phyloP scores from a whole-genome alignment of 2,329 filamentous ascomycete species.

The Nigrospora osmanthi region DNA sequence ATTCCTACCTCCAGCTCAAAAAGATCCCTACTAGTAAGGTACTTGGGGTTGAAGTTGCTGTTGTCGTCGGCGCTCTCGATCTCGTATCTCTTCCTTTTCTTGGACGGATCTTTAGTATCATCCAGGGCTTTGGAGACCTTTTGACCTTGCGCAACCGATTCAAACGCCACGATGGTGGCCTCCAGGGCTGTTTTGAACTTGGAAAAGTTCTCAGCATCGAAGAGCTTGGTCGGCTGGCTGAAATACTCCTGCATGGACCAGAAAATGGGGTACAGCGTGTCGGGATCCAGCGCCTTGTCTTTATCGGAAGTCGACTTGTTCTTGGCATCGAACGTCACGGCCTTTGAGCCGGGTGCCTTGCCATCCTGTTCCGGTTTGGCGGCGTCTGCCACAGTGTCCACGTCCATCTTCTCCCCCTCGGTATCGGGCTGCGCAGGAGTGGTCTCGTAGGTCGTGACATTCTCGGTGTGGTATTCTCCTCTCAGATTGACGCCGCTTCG shows the following conservation, averaged over 20 bases:
- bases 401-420: conserved; percentile 52
- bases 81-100: conserved; percentile 63
- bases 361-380: conserved; percentile 21
- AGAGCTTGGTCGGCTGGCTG: conserved; percentile 79
- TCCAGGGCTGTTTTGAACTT: conserved; percentile 76
- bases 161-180: conserved; percentile 51
- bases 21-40: conserved; percentile 91
- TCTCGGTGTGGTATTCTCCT: conserved; percentile 93
- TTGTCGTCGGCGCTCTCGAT: conserved; percentile 46
- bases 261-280: conserved; percentile 80
- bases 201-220: conserved; percentile 62
- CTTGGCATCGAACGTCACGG: conserved; percentile 34
- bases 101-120: conserved; percentile 51
- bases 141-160: conserved; percentile 40
- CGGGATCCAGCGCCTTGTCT: conserved; percentile 53
- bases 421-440: conserved; percentile 23
- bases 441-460: conserved; percentile 78
- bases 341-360: conserved; percentile 29
- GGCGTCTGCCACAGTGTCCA: conserved; percentile 44
- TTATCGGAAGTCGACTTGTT: conserved; percentile 35
- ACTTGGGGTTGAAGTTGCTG: conserved; percentile 90
- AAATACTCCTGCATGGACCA: conserved; percentile 92
- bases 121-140: conserved; percentile 45
- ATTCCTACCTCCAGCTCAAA: conserved; percentile 79
- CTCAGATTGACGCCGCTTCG: conserved; percentile 95